Evolutionary conservation across 2,329 filamentous ascomycete genomes (phyloP), one percentile per base, ranked within the genome.

Genomic region (Juglanconis sp.): DNA sequence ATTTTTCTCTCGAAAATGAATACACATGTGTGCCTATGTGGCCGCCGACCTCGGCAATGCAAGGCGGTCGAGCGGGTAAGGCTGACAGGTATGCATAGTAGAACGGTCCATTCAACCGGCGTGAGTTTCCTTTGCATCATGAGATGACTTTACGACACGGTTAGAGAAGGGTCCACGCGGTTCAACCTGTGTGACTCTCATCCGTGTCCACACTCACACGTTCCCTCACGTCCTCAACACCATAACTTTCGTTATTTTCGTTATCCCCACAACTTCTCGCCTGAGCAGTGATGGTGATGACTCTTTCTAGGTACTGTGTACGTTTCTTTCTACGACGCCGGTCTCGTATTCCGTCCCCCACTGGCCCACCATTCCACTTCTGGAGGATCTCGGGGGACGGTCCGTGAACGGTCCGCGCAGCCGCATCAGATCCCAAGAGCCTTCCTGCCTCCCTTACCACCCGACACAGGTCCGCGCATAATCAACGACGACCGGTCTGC

Each of bases 31-130:
- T 15, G 38, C 38, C 11, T 15, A 13, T 42, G 5, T 42, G 42
- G 17, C 53, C 40, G 57, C 61, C 61, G 61, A 60, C 61, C 57
- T 63, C 61, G 61, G 61, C 61, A 63, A 50, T 35, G 47, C 61
- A 50, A 31, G 9, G 48, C 57, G 57, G 54, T 44, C 57, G 61
- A 60, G 51, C 53, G 54, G 57, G 57, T 57, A 60, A 57, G 57
- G 57, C 54, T 60, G 57, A 60, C 50, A 49, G 35, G 46, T 40
- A 24, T 24, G 24, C 24, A 24, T 2, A 24, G 24, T 24, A 24
- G 24, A 24, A 24, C 24, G 24, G 5, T n/a, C 56, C 53, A 49
- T 52, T 56, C n/a, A 44, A 42, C 55, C 60, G 56, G 59, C 17
- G 32, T 32, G 44, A 35, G 53, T 17, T 34, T 30, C 50, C 56